Base-by-base conservation (phyloP, 495 filamentous ascomycete species). In the Aspergillus hancockii region DNA sequence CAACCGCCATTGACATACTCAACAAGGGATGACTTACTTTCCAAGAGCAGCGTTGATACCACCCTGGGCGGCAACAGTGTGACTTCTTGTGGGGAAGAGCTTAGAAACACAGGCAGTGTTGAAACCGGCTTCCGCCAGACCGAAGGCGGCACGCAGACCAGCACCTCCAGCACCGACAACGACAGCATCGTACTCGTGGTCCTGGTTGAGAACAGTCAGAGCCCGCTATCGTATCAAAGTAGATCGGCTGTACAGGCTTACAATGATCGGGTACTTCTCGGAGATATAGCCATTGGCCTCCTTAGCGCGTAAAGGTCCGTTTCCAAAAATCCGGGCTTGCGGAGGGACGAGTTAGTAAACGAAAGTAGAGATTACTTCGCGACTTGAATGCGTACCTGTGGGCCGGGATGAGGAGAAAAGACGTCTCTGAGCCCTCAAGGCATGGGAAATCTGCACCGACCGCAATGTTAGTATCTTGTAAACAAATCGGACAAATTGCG, bases 81-180 rank as follows among this genome's bases (percentile, higher is more conserved):
- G 93, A 76, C 85, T 89, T 83, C 93, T 82, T 34, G 93, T 98
- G 58, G 93, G 93, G 81, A 98, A 98, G 31, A 98, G 86, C 81
- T 98, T 98, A 41, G 91, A 96, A 78, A 98, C 94, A 80, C 93
- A 98, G 55, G 93, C 93, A 54, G 92, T 97, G 75, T 97, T 96
- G 83, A 98, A 96, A 49, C 93, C 93, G 67, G 93, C 93, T 78
- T 98, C 93, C 63, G 93, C 93, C 57, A 98, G 85, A 77, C 93
- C 93, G 78, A 97, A 96, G 49, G 93, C 93, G 52, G 93, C 93
- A 67, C 93, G 91, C 63, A 98, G 85, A 77, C 93, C 93, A 60
- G 93, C 86, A 69, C 93, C 93, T 64, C 93, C 93, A 62, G 93
- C 93, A 71, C 93, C 93, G 60, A 98, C 90, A 53, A 98, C 93